Base-by-base conservation (phyloP, 208 protist genomes). In the Wallacemonas sp. region DNA sequence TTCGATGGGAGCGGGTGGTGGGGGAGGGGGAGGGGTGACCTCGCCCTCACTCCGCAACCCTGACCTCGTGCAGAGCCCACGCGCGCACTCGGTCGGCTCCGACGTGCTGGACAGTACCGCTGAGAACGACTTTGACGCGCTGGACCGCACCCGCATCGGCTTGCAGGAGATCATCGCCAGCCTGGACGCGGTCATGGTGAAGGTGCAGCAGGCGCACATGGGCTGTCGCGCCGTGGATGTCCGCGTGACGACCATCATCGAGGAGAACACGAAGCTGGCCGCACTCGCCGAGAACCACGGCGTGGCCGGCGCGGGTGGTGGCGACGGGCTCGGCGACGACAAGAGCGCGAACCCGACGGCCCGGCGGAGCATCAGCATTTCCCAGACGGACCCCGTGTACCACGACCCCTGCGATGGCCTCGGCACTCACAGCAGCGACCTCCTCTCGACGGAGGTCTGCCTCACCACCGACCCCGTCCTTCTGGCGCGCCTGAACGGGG, bases 221-320 rank as follows among this genome's bases (percentile, higher is more conserved):
- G 39, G 4, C 31, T 59, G 52, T 29, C 52, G 52, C 0, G 10
- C 31, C 31, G n/a, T 59, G 31, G 31, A 59, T 23, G 52, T 29
- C 16, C 52, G 32, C 18, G 52, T 79, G 28, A 63, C 59, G n/a
- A 52, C 65, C 16, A 57, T 75, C 12, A 22, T 79, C 12, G 68
- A 75, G 41, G 74, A 74, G 31, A 59, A 59, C 32, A 26, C 52
- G 8, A 59, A 59, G 29, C 16, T 36, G 14, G 74, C 63, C 18
- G 68, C 70, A 11, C 57, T 75, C 45, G 54, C 70, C 20, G 74
- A 79, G 49, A 68, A 75, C 39, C 23, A 45, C 16, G 66, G 72
- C 16, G 39, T 46, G 16, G 55, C 72, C n/a, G n/a, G n/a, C n/a
- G n/a, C n/a, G n/a, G n/a, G n/a, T n/a, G n/a, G n/a, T n/a, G n/a